Base-by-base conservation (phyloP, 192 early-diverging fungal species). In the Dissophora ornata region DNA sequence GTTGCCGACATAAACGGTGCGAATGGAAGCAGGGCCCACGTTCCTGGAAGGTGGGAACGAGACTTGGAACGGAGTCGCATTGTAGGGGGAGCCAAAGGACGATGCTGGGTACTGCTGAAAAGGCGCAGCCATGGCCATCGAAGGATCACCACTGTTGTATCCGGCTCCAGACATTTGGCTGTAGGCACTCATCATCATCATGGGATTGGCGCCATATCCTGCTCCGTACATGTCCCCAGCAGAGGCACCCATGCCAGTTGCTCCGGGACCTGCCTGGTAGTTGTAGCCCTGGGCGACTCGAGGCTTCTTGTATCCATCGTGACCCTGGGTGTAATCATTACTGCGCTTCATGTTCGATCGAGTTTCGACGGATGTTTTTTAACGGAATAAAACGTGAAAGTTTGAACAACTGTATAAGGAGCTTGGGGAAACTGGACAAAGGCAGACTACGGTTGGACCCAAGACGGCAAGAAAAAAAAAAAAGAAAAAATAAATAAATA, bases 1-100 rank as follows among this genome's bases (percentile, higher is more conserved):
- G 56, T 93, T 91, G 46, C 95, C 95, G 34, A 96, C 66, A 70
- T 95, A 96, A 13, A 96, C 79, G 4, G 95, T 96, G 32, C 94
- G 87, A 50, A 42, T 67, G 19, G 81, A 85, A 18, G 85, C 79
- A 4, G 44, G 44, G 10, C 9, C 44, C 44, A 16, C 4, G 44
- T 9, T n/a, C n/a, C 9, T 58, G 86, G 44, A 16, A 45, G 44
- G 18, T 33, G 71, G 71, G 45, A 75, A 75, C 21, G 71, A 61
- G 22, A 75, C 50, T 33, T 75, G 71, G 42, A 75, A 75, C 4
- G 56, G 57, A 4, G 34, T 46, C 22, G 52, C 50, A 6, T 34
- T 55, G n/a, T 75, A 75, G 25, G 56, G 57, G 15, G 81, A 49
- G 2, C 57, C 65, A 19, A 79, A 57, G 26, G 50, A 24, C 22